phyloP scores from a whole-genome alignment of 2,329 filamentous ascomycete genomes.

The Rosellinia necatrix region DNA sequence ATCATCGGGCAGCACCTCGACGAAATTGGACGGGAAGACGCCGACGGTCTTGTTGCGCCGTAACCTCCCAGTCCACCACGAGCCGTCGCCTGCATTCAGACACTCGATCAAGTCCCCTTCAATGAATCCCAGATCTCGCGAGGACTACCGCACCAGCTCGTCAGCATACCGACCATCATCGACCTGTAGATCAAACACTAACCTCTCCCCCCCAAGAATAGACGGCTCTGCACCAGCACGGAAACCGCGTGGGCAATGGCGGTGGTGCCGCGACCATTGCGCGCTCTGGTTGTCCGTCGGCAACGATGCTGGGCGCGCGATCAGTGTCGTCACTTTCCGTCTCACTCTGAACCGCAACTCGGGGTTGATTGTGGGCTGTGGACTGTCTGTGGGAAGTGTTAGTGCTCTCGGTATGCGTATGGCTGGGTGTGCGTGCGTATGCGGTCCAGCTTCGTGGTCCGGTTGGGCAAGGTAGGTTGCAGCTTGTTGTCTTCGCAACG shows the following conservation, averaged over 20 bases:
- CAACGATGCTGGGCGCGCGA: conserved; percentile 13
- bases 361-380: neutral
- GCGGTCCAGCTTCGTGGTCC: conserved; percentile 8
- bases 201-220: conserved; percentile 94
- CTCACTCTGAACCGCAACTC: neutral
- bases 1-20: conserved; percentile 82
- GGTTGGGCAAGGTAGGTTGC: conserved; percentile 9
- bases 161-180: conserved; percentile 29
- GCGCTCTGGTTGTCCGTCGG: conserved; percentile 17
- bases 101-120: conserved; percentile 98
- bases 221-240: conserved; percentile 88
- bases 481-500: conserved; percentile 23
- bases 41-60: conserved; percentile 89
- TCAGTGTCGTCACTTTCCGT: neutral
- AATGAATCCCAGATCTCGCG: conserved; percentile 93
- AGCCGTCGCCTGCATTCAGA: conserved; percentile 94
- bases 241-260: conserved; percentile 76
- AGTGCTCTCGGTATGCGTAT: too few species aligned
- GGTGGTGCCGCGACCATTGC: conserved; percentile 61
- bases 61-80: conserved; percentile 96
- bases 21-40: conserved; percentile 96
- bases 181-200: conserved; percentile 28
- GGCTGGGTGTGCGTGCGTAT: conserved; percentile 10
- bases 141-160: conserved; percentile 59
- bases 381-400: neutral